These are phyloP conservation scores for Melanogaster broomeanus DNA, from an alignment of 768 basidiomycete genomes.

Conservation along the genomic window DNA sequence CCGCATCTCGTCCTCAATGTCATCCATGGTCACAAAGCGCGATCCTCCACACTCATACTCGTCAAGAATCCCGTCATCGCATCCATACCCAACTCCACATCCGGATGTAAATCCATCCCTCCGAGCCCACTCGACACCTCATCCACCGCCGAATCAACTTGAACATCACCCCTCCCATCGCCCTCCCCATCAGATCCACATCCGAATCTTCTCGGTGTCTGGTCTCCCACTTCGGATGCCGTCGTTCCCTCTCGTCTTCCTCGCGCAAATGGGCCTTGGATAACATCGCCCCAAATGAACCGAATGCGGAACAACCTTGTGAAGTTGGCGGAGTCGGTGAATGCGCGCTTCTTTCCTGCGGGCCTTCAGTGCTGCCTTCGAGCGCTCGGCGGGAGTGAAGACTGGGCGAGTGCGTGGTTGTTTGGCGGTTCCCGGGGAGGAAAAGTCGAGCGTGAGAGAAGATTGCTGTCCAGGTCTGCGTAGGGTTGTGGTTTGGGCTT, in stretches of 20 bases:
- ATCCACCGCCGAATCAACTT: constrained; percentile 31
- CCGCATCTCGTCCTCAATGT: constrained; percentile 55
- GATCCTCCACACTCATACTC: constrained; percentile 50
- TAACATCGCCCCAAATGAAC: constrained; percentile 53
- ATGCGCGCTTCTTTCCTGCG: constrained; percentile 17
- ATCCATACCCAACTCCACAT: constrained; percentile 45
- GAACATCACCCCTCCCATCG: constrained; percentile 17
- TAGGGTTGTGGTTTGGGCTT: not conserved
- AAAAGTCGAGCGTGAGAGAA: constrained; percentile 25
- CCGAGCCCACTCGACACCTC: constrained; percentile 32
- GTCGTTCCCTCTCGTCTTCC: constrained; percentile 28
- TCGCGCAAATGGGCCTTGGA: constrained; percentile 52
- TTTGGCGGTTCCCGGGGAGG: constrained; percentile 2
- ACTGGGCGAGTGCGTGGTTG: constrained; percentile 31
- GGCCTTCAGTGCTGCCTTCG: constrained; percentile 25
- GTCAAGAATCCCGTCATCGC: constrained; percentile 57
- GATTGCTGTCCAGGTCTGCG: constrained; percentile 26
- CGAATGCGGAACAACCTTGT: constrained; percentile 36
- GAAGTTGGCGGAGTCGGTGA: constrained; percentile 21
- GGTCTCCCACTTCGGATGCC: constrained; percentile 46
- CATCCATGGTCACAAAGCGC: constrained; percentile 60
- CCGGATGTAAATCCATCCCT: constrained; percentile 69
- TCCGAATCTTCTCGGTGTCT: constrained; percentile 66
- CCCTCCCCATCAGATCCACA: constrained; percentile 40
- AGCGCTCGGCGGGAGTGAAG: constrained; percentile 25